phyloP scores from a whole-genome alignment of 2,329 filamentous ascomycete species.

The Paracoccidioides lutzii region DNA sequence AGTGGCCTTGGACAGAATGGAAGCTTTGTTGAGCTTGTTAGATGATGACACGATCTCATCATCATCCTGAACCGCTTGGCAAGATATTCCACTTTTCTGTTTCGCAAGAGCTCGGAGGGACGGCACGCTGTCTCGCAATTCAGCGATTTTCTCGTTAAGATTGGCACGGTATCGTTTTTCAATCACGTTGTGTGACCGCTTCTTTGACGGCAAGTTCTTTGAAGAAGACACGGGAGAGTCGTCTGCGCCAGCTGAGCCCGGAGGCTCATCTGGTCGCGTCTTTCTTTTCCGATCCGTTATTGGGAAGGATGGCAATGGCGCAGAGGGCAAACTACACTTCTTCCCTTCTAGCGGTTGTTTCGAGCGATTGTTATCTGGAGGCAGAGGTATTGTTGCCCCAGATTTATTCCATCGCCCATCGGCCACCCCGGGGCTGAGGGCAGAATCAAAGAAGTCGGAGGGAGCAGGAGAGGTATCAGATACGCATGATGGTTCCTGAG shows the following conservation, averaged over 20 bases:
- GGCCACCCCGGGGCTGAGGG: neutral
- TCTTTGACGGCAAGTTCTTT: conserved; percentile 57
- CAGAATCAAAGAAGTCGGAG: conserved; percentile 1
- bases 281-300: conserved; percentile 51
- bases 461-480: neutral
- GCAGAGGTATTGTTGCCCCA: neutral
- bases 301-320: neutral
- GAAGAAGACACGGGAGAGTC: conserved; percentile 37
- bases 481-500: neutral
- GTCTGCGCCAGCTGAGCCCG: conserved; percentile 32
- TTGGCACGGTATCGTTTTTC: conserved; percentile 95
- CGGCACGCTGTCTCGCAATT: conserved; percentile 80
- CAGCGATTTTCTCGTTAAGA: conserved; percentile 92
- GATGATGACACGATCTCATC: conserved; percentile 70
- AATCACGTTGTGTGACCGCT: conserved; percentile 96
- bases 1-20: conserved; percentile 85
- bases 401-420: neutral
- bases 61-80: conserved; percentile 66
- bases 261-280: conserved; percentile 44
- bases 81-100: conserved; percentile 30
- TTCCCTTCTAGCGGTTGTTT: neutral
- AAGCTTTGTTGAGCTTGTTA: conserved; percentile 96
- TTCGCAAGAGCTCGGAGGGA: conserved; percentile 75
- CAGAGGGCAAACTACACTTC: neutral
- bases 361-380: neutral